Percentiles rank a stretch among this genome's conserved stretches.
Conservation (phyloP, 2,329 filamentous ascomycete genomes). For the Colletotrichum coccodes region DNA sequence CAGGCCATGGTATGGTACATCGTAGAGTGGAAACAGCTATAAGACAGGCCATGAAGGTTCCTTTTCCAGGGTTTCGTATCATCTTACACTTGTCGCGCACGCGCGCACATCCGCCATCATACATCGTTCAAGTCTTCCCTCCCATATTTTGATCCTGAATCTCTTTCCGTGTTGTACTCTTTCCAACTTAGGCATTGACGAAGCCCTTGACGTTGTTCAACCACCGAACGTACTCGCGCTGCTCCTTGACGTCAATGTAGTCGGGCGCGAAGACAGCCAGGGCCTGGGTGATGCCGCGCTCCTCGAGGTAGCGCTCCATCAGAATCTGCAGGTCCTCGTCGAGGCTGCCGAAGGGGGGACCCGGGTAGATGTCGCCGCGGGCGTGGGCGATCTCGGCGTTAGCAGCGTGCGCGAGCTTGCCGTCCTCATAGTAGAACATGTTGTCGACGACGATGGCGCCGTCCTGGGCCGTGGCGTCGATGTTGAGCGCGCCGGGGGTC, state of each 20-base stretch:
- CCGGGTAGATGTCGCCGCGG: conserved; percentile 83
- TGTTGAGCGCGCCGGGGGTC: conserved; percentile 76
- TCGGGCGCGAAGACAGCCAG: conserved; percentile 93
- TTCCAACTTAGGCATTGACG: conserved; percentile 71
- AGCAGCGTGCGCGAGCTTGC: conserved; percentile 79
- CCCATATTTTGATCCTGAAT: not conserved
- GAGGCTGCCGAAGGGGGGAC: conserved; percentile 91
- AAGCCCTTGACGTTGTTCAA: conserved; percentile 88
- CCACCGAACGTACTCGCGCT: conserved; percentile 95
- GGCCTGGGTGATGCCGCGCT: conserved; percentile 88
- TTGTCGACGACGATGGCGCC: conserved; percentile 90
- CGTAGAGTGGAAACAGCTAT: conserved; percentile 33
- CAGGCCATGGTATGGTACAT: conserved; percentile 34
- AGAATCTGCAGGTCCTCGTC: conserved; percentile 95
- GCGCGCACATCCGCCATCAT: conserved; percentile 20
- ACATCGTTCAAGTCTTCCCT: conserved; percentile 24
- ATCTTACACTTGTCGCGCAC: conserved; percentile 27
- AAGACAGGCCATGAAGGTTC: conserved; percentile 31
- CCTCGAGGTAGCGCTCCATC: conserved; percentile 93
- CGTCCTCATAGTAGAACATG: conserved; percentile 86
- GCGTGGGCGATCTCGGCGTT: conserved; percentile 81
- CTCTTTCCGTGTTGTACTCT: not conserved
- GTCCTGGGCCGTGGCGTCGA: conserved; percentile 88
- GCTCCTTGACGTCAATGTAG: conserved; percentile 98
- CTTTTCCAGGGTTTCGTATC: conserved; percentile 15